Conservation (phyloP, 768 basidiomycete species). For the Naganishia randhawae region DNA sequence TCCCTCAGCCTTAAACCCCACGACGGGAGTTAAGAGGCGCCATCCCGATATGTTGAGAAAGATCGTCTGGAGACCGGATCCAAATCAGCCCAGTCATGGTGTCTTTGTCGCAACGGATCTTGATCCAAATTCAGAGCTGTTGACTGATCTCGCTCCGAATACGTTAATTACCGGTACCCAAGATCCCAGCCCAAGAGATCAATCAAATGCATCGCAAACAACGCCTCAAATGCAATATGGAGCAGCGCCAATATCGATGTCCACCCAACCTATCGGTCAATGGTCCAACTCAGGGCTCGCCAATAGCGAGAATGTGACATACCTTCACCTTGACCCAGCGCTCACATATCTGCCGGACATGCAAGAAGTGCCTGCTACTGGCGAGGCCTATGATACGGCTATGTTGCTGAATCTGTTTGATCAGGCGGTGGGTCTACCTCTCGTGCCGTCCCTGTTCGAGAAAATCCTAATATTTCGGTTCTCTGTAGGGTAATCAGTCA, state of each 20-base stretch:
- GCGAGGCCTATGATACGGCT: slow-evolving; percentile 10
- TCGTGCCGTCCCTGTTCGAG: neutral
- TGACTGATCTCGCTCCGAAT: slow-evolving; percentile 28
- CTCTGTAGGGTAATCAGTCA: slow-evolving; percentile 6
- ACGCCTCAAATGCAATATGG: neutral
- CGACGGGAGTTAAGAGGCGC: slow-evolving; percentile 58
- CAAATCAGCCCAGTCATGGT: slow-evolving; percentile 76
- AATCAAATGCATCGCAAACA: neutral
- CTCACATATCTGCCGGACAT: slow-evolving; percentile 23
- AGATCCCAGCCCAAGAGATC: slow-evolving; percentile 1
- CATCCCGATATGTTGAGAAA: slow-evolving; percentile 35
- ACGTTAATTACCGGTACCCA: slow-evolving; percentile 12
- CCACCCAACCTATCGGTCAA: slow-evolving; percentile 11
- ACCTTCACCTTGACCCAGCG: slow-evolving; percentile 19
- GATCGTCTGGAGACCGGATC: slow-evolving; percentile 73
- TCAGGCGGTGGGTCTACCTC: neutral
- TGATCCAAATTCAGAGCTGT: slow-evolving; percentile 27
- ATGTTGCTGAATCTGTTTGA: slow-evolving; percentile 29
- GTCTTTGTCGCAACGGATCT: slow-evolving; percentile 63
- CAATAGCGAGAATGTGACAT: slow-evolving; percentile 12
- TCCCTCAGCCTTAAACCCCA: slow-evolving; percentile 69
- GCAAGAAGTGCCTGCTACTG: neutral
- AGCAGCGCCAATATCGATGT: neutral
- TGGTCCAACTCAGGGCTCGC: neutral
- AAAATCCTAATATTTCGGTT: neutral